Evolutionary conservation across 768 basidiomycete genomes (phyloP), one percentile per base, ranked within the genome.

Genomic region (Pisolithus microcarpus): DNA sequence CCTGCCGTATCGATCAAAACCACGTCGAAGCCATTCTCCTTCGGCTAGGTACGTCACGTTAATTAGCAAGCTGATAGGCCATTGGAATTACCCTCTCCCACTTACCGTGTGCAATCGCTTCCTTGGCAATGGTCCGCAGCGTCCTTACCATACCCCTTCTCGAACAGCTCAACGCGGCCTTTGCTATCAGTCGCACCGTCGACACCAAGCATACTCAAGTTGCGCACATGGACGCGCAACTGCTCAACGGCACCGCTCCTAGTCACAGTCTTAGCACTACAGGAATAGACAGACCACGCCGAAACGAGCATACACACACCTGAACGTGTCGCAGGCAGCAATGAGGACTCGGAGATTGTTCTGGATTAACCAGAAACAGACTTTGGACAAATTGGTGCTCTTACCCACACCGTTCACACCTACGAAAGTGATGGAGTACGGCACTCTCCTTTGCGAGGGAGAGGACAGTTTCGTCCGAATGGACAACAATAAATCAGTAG

Each of bases 321-420:
- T 74, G 74, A 99, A 99, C 7, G 96, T 98, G 65, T 99, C 96
- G 64, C 96, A 99, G 11, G 96, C 96, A 39, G 96, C 96, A 59
- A 99, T 98, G 57, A 99, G 75, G 38, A 99, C 95, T 38, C 87
- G 76, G 37, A 95, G 69, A 5, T 87, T 85, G 62, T 99, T 99
- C 69, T 99, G 96, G 49, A 99, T 85, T 37, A 99, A 75, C 96
- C 96, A 99, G 72, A 98, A 99, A 70, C 92, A 94, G 46, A 99
- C 95, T 73, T 99, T 99, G 39, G 87, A 90, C 38, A 99, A 72
- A 68, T 98, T 99, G 6, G 96, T 98, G 59, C 91, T 95, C 74
- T 99, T 99, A 30, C 96, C 96, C 23, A 99, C 96, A 23, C 96
- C 96, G 62, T 99, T 99, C 36, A 99, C 96, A 13, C 96, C 96